These are phyloP conservation scores for Leccinum broughii DNA, from an alignment of 768 basidiomycete species.

Conservation along the genomic window DNA sequence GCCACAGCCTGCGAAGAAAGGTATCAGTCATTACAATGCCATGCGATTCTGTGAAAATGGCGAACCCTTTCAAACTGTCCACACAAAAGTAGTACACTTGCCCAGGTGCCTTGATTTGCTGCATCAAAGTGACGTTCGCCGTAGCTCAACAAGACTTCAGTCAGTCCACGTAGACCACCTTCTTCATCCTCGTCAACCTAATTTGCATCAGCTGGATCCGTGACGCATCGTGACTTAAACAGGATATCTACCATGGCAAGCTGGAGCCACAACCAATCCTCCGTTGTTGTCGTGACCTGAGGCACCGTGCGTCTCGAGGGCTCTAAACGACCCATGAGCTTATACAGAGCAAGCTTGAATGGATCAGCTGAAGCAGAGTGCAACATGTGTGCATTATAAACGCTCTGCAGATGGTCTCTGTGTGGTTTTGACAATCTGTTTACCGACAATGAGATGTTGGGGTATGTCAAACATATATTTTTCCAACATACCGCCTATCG, in stretches of 20 bases:
- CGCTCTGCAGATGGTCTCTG: constrained; percentile 76
- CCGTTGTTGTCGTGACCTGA: constrained; percentile 86
- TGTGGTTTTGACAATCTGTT: constrained; percentile 67
- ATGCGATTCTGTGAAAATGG: constrained; percentile 1
- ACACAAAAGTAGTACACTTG: constrained; percentile 82
- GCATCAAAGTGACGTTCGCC: constrained; percentile 82
- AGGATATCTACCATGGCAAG: constrained; percentile 63
- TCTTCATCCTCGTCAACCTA: constrained; percentile 83
- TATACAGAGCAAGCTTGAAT: constrained; percentile 95
- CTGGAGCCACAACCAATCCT: constrained; percentile 99
- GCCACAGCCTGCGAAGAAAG: constrained; percentile 69
- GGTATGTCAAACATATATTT: background rate
- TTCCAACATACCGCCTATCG: constrained; percentile 62
- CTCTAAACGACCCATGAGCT: constrained; percentile 92
- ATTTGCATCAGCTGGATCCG: constrained; percentile 4
- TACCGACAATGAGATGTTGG: constrained; percentile 4
- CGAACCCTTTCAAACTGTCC: constrained; percentile 92
- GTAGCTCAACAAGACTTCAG: constrained; percentile 75
- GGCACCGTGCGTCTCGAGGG: constrained; percentile 74
- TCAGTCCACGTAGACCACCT: constrained; percentile 68
- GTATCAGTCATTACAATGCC: background rate
- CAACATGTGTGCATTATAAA: constrained; percentile 86
- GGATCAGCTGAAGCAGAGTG: constrained; percentile 88
- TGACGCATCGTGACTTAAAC: background rate
- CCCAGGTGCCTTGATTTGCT: constrained; percentile 69